Conservation (phyloP, 352 stramenopile genomes). For the Aphanomyces stellatus region DNA sequence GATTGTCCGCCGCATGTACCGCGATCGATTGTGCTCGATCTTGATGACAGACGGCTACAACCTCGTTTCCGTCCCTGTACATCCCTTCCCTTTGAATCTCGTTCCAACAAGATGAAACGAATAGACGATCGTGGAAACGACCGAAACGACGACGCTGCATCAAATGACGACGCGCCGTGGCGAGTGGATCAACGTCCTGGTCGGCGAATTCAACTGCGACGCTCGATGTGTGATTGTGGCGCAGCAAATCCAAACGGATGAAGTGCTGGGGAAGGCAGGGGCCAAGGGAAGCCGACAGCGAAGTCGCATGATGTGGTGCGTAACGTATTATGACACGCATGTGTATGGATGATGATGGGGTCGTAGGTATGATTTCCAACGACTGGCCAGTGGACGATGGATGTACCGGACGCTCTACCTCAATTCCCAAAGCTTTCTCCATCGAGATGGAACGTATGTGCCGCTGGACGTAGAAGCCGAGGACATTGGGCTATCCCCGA, state of each 20-base stretch:
- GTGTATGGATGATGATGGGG: too few species aligned
- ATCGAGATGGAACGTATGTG: neutral
- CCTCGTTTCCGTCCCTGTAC: neutral
- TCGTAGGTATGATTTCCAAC: neutral
- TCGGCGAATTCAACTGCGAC: neutral
- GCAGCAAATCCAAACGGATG: neutral
- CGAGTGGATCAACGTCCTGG: neutral
- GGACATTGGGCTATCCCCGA: neutral
- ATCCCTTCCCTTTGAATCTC: too few species aligned
- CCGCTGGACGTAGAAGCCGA: neutral
- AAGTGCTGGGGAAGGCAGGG: neutral
- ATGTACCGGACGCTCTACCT: neutral
- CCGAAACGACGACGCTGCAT: neutral
- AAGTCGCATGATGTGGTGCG: neutral
- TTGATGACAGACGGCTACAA: too few species aligned
- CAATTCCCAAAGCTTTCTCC: neutral
- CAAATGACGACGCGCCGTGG: neutral
- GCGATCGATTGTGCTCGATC: neutral
- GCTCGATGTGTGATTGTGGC: neutral
- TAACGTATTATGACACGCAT: too few species aligned
- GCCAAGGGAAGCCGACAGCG: too few species aligned
- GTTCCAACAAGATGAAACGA: too few species aligned
- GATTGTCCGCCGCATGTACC: neutral
- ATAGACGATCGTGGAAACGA: too few species aligned
- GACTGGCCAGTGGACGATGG: neutral